These are phyloP conservation scores for Fraxinus dipetala DNA, from an alignment of 305 asterid species.

Conservation along the genomic window DNA sequence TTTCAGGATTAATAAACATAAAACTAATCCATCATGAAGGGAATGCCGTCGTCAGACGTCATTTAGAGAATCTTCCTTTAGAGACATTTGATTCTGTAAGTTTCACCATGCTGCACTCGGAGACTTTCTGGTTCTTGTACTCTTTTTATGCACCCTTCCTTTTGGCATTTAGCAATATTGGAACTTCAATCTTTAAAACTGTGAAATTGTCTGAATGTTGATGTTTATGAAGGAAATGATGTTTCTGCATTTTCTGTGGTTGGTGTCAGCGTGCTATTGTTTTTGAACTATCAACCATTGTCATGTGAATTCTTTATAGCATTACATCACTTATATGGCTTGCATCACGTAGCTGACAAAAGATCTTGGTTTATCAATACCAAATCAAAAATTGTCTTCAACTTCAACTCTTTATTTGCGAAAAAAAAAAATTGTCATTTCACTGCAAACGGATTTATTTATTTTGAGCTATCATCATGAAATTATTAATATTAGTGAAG, in stretches of 20 bases:
- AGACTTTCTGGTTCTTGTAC: conserved; percentile 7
- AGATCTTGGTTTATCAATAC: conserved; percentile 7
- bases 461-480: neutral
- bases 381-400: neutral
- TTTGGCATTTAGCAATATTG: neutral
- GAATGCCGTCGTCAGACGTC: conserved; percentile 91
- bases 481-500: neutral
- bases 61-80: conserved; percentile 83
- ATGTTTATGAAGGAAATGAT: conserved; percentile 1
- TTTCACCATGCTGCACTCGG: conserved; percentile 26
- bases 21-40: conserved; percentile 86
- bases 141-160: neutral
- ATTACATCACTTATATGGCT: neutral
- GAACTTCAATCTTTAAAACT: neutral
- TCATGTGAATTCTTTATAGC: neutral
- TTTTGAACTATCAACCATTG: neutral
- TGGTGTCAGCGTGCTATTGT: neutral
- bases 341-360: neutral
- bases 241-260: neutral
- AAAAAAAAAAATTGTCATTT: neutral
- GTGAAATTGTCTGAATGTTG: conserved; percentile 12
- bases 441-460: neutral
- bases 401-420: neutral
- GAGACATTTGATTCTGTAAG: conserved; percentile 99
- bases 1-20: conserved; percentile 71